Conservation (phyloP, 2,329 filamentous ascomycete genomes). For the Fusarium musae region DNA sequence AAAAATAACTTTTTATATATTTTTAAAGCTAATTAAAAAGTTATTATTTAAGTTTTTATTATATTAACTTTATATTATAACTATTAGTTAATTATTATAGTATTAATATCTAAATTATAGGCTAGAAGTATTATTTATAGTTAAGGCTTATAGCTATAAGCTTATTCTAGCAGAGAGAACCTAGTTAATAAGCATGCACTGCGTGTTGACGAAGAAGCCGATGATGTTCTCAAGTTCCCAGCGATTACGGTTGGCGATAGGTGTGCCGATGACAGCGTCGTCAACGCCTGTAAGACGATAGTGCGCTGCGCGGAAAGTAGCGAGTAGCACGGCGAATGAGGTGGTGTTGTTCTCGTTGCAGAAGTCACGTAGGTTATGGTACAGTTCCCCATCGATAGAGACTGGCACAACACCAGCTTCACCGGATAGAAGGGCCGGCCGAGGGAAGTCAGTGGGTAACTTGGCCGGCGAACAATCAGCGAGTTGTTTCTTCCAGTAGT, state of each 20-base stretch:
- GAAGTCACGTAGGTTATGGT: constrained; percentile 14
- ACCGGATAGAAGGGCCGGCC: constrained; percentile 28
- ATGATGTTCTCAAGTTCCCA: constrained; percentile 34
- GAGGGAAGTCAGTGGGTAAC: constrained; percentile 25
- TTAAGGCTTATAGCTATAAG: no score
- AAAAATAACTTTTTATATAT: no score
- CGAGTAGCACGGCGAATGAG: constrained; percentile 28
- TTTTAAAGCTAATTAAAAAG: no score
- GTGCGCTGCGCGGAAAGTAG: constrained; percentile 42
- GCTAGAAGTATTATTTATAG: no score
- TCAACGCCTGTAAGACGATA: constrained; percentile 41
- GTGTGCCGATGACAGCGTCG: constrained; percentile 39
- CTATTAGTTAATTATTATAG: no score
- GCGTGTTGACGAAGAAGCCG: constrained; percentile 44
- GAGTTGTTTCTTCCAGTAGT: constrained; percentile 40
- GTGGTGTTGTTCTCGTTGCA: constrained; percentile 12
- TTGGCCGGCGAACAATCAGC: constrained; percentile 25
- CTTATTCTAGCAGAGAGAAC: no score
- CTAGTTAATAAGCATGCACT: constrained; percentile 44
- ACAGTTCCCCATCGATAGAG: constrained; percentile 11
- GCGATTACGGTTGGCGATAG: constrained; percentile 31
- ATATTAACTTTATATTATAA: no score
- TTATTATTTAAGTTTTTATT: no score
- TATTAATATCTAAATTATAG: no score
- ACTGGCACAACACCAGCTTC: constrained; percentile 9